phyloP scores from a whole-genome alignment of 352 stramenopile species.

The Aphanomyces stellatus region DNA sequence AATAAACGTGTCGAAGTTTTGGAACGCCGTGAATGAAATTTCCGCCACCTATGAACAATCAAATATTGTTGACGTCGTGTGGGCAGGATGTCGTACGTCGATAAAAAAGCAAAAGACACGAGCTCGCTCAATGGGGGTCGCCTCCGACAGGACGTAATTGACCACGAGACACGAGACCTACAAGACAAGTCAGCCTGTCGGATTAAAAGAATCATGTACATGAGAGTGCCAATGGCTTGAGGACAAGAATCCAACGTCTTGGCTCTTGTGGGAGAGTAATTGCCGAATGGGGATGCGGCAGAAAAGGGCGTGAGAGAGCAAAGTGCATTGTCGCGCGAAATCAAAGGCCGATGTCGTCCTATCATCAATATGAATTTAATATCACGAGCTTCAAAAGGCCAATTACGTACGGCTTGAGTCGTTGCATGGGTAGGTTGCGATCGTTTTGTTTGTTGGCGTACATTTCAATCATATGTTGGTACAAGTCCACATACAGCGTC shows the following conservation, averaged over 20 bases:
- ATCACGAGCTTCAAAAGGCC: too few relatives aligned
- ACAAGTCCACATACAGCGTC: conserved; percentile 12
- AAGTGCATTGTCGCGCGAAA: conserved; percentile 67
- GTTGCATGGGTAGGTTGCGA: background rate
- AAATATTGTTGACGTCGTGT: background rate
- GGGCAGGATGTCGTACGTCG: conserved; percentile 27
- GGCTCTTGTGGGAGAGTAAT: background rate
- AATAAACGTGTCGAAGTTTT: conserved; percentile 78
- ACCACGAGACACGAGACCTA: conserved; percentile 77
- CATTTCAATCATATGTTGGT: conserved; percentile 17
- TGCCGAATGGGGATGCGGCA: conserved; percentile 58
- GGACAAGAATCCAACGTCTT: conserved; percentile 48
- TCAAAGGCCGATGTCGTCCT: conserved; percentile 32
- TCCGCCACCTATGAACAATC: conserved; percentile 44
- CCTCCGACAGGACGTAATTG: conserved; percentile 68
- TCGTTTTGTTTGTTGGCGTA: background rate
- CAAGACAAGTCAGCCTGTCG: conserved; percentile 9
- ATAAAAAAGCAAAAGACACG: conserved; percentile 76
- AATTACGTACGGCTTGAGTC: background rate
- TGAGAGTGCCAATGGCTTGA: conserved; percentile 81
- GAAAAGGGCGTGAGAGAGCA: conserved; percentile 74
- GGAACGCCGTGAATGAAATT: conserved; percentile 44
- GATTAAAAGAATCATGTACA: conserved; percentile 26
- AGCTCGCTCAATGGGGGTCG: conserved; percentile 47
- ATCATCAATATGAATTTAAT: too few relatives aligned